Base-by-base conservation (phyloP, 805 yeast species). In the Pichia sporocuriosa region DNA sequence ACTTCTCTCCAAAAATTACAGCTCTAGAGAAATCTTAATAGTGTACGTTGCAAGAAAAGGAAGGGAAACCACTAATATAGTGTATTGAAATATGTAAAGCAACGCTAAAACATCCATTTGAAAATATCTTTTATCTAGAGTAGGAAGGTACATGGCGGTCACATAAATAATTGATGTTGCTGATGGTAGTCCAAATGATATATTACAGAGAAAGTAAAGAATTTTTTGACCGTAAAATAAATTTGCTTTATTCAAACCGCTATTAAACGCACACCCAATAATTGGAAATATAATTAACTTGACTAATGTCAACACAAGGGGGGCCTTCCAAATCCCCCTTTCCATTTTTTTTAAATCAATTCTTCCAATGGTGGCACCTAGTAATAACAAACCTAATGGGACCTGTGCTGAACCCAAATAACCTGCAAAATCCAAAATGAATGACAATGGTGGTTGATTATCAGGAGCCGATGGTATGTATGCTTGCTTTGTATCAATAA, bases 281-380 rank as follows among this genome's bases (percentile, higher is more conserved):
- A 90, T 77, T 0, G 97, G 97, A 45, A 85, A 57, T 0, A 89
- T 50, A 10, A 81, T 73, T 23, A 89, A 65, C 48, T 90, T 71
- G 26, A 75, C 59, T 0, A 72, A 42, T 0, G 82, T 73, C 55
- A 88, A 65, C 40, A 70, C 61, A 3, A 79, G 51, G 0, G 86
- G 78, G 0, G 85, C 75, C 52, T 77, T 75, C 80, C 82, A 77
- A 50, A 84, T 81, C 2, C 94, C 93, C 7, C 68, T 63, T 1
- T 88, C 86, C 51, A 87, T 64, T 6, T 66, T 54, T 6, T 65
- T 67, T 16, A 88, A 59, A 47, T 76, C 65, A 38, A 89, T 68
- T 37, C 96, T 67, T 1, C 96, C 83, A 32, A 89, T 77, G 1
- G 96, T 86, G n/a, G 90, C 95, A 2, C 97, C 97, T 24, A 90